Evolutionary conservation across 225 moss, liverwort and hornwort species (phyloP).

Genomic region (Anthoceros angustus): DNA sequence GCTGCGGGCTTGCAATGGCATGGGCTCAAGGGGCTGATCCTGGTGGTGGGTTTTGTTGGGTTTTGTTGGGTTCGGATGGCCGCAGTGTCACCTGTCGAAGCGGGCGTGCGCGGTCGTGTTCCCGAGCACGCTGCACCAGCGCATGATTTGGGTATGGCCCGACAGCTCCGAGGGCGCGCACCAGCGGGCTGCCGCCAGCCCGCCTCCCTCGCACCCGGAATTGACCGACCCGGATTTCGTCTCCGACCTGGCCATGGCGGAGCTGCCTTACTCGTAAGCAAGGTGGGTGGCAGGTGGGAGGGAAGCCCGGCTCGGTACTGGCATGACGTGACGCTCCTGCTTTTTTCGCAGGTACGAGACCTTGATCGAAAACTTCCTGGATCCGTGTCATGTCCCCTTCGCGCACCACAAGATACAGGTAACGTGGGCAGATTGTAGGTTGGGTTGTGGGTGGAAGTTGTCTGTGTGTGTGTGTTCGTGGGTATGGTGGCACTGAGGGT

Average conservation of each 20-base stretch:
- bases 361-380: conserved; percentile 69
- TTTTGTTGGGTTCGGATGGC: background rate
- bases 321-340: background rate
- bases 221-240: background rate
- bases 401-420: conserved; percentile 41
- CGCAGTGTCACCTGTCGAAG: conserved; percentile 14
- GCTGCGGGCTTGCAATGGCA: no score
- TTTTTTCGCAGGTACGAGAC: conserved; percentile 44
- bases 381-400: conserved; percentile 68
- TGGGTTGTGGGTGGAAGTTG: background rate
- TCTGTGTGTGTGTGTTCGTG: background rate
- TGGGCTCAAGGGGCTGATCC: no score
- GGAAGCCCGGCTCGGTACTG: background rate
- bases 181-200: conserved; percentile 34
- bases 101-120: conserved; percentile 10
- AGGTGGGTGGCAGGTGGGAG: background rate
- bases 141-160: conserved; percentile 68
- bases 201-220: conserved; percentile 21
- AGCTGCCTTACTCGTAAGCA: background rate
- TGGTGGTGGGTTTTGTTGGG: background rate
- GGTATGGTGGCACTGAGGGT: background rate
- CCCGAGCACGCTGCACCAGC: conserved; percentile 38
- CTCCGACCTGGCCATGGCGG: background rate
- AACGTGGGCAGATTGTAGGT: background rate
- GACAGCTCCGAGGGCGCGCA: conserved; percentile 34